Percentiles rank a stretch among this genome's conserved stretches.
phyloP scores from a whole-genome alignment of 768 basidiomycete genomes.

The Amanita phalloides region DNA sequence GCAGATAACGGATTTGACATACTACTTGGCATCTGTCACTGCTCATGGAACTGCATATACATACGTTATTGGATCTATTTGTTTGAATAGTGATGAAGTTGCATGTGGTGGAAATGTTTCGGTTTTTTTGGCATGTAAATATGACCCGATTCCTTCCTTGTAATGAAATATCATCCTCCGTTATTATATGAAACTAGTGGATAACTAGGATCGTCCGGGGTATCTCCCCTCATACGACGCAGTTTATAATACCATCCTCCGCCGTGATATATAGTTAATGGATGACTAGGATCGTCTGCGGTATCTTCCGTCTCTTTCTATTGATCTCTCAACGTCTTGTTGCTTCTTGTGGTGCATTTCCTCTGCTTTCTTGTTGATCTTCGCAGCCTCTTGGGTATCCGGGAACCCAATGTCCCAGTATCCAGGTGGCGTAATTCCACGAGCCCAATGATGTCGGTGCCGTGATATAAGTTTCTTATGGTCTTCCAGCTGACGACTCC shows the following conservation, averaged over 20 bases:
- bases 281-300: slow-evolving; percentile 13
- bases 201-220: slow-evolving; percentile 13
- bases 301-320: slow-evolving; percentile 32
- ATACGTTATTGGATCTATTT: background rate
- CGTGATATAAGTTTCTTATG: slow-evolving; percentile 66
- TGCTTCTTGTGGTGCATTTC: slow-evolving; percentile 64
- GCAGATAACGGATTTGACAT: too few species aligned
- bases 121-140: too few species aligned
- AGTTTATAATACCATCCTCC: too few species aligned
- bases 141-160: background rate
- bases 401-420: slow-evolving; percentile 94
- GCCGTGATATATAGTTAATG: too few species aligned
- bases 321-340: slow-evolving; percentile 47
- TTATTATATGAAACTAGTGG: background rate
- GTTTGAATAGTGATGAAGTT: background rate
- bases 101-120: background rate
- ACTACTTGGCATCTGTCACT: background rate
- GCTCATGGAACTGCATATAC: background rate
- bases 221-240: slow-evolving; percentile 20
- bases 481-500: slow-evolving; percentile 21
- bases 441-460: slow-evolving; percentile 62
- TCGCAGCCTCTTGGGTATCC: slow-evolving; percentile 65
- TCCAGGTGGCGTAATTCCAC: slow-evolving; percentile 68
- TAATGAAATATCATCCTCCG: background rate
- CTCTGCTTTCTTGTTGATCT: slow-evolving; percentile 65